phyloP scores from a whole-genome alignment of 1,284 basidiomycete genomes.

The Rhodofomes roseus region DNA sequence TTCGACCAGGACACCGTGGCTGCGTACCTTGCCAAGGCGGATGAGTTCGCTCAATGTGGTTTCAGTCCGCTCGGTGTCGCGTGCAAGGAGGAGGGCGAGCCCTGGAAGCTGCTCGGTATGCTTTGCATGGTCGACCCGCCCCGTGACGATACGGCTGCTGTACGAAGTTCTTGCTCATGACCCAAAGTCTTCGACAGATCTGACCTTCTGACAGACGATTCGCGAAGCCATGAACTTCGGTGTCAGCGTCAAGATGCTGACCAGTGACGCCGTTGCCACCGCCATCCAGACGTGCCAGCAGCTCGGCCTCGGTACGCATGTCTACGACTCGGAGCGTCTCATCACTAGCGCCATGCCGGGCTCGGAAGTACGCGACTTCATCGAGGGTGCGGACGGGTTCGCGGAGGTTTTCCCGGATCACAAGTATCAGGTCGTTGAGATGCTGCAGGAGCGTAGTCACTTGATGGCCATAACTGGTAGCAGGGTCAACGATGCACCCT shows the following conservation, averaged over 20 bases:
- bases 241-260: constrained; percentile 9
- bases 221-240: constrained; percentile 10
- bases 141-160: constrained; percentile 6
- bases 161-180: neutral
- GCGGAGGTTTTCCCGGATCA: constrained; percentile 11
- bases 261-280: constrained; percentile 8
- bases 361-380: constrained; percentile 11
- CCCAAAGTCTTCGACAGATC: too few species aligned
- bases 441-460: constrained; percentile 11
- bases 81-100: constrained; percentile 8
- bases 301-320: constrained; percentile 10
- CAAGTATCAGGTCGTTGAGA: constrained; percentile 11
- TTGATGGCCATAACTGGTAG: constrained; percentile 10
- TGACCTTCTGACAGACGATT: neutral
- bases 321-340: constrained; percentile 10
- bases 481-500: constrained; percentile 7
- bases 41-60: constrained; percentile 10
- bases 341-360: constrained; percentile 8
- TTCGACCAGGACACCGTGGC: constrained; percentile 8
- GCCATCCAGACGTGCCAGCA: constrained; percentile 11
- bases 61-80: constrained; percentile 12
- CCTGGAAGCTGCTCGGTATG: constrained; percentile 10
- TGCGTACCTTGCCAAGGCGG: constrained; percentile 4
- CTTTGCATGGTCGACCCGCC: constrained; percentile 11
- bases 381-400: constrained; percentile 10